Evolutionary conservation across 2,329 filamentous ascomycete species (phyloP).

Genomic region (Paecilomyces variotii): DNA sequence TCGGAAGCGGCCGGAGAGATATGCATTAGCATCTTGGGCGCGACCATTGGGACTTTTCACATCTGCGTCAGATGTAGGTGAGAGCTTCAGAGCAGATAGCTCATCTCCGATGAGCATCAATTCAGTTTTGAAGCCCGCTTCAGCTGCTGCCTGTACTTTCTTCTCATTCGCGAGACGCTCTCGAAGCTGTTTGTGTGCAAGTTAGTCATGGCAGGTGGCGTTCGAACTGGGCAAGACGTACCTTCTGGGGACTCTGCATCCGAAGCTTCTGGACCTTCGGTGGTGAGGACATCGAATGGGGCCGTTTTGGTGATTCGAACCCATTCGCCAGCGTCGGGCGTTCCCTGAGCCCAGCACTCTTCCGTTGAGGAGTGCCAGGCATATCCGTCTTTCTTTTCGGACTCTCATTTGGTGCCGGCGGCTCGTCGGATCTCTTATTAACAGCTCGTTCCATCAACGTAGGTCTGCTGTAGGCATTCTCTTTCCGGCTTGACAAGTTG

Average conservation of each 20-base stretch:
- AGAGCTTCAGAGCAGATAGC: constrained; percentile 47
- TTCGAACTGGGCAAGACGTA: constrained; percentile 9
- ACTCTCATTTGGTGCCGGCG: constrained; percentile 28
- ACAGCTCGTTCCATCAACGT: constrained; percentile 23
- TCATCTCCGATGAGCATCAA: constrained; percentile 74
- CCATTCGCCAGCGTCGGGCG: constrained; percentile 22
- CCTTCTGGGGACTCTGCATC: constrained; percentile 57
- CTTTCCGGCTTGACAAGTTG: constrained; percentile 29
- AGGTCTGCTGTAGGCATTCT: constrained; percentile 30
- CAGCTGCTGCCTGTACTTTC: constrained; percentile 61
- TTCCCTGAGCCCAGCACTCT: constrained; percentile 25
- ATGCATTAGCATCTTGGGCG: constrained; percentile 9
- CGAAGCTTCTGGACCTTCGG: constrained; percentile 64
- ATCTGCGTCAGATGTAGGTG: constrained; percentile 25
- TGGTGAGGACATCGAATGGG: constrained; percentile 52
- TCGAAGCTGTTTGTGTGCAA: constrained; percentile 42
- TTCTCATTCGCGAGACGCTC: constrained; percentile 81
- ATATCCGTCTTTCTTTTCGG: constrained; percentile 39
- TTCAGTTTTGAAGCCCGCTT: constrained; percentile 64
- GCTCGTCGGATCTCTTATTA: constrained; percentile 24
- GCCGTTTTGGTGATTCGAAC: constrained; percentile 19
- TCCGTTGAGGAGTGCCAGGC: constrained; percentile 44
- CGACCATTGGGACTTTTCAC: constrained; percentile 5
- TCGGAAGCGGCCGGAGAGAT: constrained; percentile 46
- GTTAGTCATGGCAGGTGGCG: constrained; percentile 3